Percentiles rank a stretch among this genome's conserved stretches.
Conservation (phyloP, 2,329 filamentous ascomycete genomes). For the Clarireedia hainanense region DNA sequence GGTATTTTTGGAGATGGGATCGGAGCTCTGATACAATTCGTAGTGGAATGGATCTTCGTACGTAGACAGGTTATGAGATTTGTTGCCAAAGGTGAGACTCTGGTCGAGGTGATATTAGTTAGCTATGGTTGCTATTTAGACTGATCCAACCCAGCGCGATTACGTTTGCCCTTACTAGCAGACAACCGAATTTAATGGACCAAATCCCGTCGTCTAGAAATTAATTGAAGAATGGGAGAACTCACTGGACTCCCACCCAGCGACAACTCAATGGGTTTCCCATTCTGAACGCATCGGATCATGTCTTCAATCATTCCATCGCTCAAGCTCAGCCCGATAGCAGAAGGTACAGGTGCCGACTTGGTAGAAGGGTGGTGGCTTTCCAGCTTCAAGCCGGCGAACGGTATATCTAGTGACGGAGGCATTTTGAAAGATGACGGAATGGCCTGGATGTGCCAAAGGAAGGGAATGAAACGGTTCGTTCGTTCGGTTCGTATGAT, state of each 20-base stretch:
- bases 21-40: slow-evolving; percentile 44
- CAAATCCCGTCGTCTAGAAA: not conserved
- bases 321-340: slow-evolving; percentile 46
- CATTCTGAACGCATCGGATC: slow-evolving; percentile 51
- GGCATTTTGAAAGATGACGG: not conserved
- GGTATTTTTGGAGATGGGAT: slow-evolving; percentile 10
- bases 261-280: slow-evolving; percentile 47
- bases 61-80: slow-evolving; percentile 19
- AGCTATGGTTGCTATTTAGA: not conserved
- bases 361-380: slow-evolving; percentile 5
- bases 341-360: not conserved
- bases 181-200: not conserved
- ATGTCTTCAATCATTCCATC: slow-evolving; percentile 53
- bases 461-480: not conserved
- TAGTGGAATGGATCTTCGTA: slow-evolving; percentile 40
- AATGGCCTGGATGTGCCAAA: not conserved
- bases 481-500: not conserved
- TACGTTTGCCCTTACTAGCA: not conserved
- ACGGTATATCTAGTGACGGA: slow-evolving; percentile 7
- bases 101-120: slow-evolving; percentile 5
- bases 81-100: slow-evolving; percentile 8
- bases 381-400: slow-evolving; percentile 6
- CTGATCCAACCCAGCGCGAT: slow-evolving; percentile 12
- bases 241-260: slow-evolving; percentile 54
- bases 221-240: slow-evolving; percentile 17